Evolutionary conservation across 495 filamentous ascomycete species (phyloP).

Genomic region (Sordaria brevicollis): DNA sequence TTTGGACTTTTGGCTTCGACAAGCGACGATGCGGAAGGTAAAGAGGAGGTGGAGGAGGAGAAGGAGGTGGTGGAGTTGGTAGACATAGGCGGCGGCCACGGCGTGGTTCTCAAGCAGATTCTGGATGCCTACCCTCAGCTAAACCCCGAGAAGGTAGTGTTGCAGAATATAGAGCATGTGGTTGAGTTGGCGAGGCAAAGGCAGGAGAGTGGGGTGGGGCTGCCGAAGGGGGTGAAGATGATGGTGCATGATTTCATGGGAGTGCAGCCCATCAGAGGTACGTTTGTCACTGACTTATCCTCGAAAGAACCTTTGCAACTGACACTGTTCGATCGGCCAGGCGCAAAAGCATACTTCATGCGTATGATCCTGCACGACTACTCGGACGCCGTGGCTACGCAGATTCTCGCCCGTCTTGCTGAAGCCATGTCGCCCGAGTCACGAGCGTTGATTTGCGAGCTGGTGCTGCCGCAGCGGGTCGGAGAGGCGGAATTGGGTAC

Average conservation of each 20-base stretch:
- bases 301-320: too few relatives aligned
- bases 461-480: constrained; percentile 16
- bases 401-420: constrained; percentile 10
- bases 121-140: constrained; percentile 5
- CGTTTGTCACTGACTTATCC: neutral
- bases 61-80: constrained; percentile 9
- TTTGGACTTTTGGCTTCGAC: constrained; percentile 6
- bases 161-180: constrained; percentile 11
- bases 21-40: too few relatives aligned
- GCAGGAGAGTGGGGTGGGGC: neutral
- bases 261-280: constrained; percentile 11
- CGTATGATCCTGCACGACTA: constrained; percentile 17
- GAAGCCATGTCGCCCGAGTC: constrained; percentile 13
- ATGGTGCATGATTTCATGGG: constrained; percentile 11
- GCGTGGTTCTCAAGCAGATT: constrained; percentile 12
- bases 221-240: constrained; percentile 4
- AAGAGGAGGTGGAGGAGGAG: constrained; percentile 1
- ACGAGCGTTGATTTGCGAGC: constrained; percentile 18
- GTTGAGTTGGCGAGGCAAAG: constrained; percentile 6
- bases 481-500: constrained; percentile 13
- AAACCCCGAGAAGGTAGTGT: constrained; percentile 1
- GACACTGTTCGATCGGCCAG: neutral
- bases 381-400: constrained; percentile 7
- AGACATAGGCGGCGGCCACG: constrained; percentile 12
- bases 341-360: constrained; percentile 18